Percentiles rank a stretch among this genome's conserved stretches.
Conservation (phyloP, 179 eudicot genomes). For the Beta corolliflora region DNA sequence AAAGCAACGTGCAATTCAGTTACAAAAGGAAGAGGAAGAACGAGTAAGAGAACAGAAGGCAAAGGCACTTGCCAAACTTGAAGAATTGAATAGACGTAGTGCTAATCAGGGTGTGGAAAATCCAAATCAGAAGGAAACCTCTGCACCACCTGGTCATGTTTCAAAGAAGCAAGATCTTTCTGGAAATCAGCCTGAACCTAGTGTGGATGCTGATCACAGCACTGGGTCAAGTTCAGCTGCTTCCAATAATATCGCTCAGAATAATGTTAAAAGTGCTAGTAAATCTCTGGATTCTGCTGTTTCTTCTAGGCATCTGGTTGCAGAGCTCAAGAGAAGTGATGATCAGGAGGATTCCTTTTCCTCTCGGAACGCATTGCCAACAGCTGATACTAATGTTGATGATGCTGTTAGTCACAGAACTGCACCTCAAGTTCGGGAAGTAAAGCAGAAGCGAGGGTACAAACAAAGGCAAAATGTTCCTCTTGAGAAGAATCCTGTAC, state of each 20-base stretch:
- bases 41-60: conserved; percentile 86
- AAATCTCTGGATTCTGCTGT: conserved; percentile 32
- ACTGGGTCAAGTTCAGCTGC: conserved; percentile 34
- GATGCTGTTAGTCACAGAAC: conserved; percentile 36
- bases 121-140: conserved; percentile 47
- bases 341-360: conserved; percentile 32
- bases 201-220: conserved; percentile 27
- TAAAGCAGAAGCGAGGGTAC: conserved; percentile 55
- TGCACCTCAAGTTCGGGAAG: conserved; percentile 42
- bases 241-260: conserved; percentile 29
- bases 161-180: conserved; percentile 44
- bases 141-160: conserved; percentile 29
- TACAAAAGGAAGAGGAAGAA: conserved; percentile 93
- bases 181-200: conserved; percentile 31
- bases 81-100: conserved; percentile 81
- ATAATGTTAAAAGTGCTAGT: conserved; percentile 27
- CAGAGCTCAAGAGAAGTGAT: conserved; percentile 27
- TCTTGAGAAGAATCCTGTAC: conserved; percentile 39
- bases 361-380: conserved; percentile 28
- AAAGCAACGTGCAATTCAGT: conserved; percentile 75
- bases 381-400: conserved; percentile 27
- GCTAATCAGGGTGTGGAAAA: conserved; percentile 45
- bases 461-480: conserved; percentile 59
- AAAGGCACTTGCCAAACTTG: conserved; percentile 88
- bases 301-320: conserved; percentile 24